Conservation (phyloP, 192 early-diverging fungal genomes). For the Funneliformis mosseae region DNA sequence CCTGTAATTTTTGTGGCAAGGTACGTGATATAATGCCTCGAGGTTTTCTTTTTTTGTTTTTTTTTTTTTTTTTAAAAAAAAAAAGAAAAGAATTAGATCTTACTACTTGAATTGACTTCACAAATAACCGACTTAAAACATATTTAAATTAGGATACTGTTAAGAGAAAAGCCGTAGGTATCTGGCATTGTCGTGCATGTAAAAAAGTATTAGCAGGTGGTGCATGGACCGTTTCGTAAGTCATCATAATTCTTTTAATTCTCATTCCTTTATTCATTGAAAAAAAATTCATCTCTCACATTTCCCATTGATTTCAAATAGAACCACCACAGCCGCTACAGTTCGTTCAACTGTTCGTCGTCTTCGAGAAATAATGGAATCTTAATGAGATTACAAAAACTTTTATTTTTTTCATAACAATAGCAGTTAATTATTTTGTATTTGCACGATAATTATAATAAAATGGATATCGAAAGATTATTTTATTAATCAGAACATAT, state of each 20-base stretch:
- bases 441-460: background rate
- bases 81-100: too few relatives aligned
- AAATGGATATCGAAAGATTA: background rate
- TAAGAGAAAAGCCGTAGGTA: conserved; percentile 93
- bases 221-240: conserved; percentile 90
- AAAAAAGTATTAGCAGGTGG: conserved; percentile 94
- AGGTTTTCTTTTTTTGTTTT: too few relatives aligned
- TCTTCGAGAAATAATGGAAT: conserved; percentile 91
- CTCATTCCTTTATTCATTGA: background rate
- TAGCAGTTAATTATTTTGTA: background rate
- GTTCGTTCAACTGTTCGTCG: conserved; percentile 96
- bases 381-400: conserved; percentile 55
- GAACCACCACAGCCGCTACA: conserved; percentile 87
- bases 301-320: conserved; percentile 28
- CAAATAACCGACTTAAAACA: background rate
- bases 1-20: conserved; percentile 99
- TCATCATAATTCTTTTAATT: conserved; percentile 24
- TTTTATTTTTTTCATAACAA: background rate
- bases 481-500: background rate
- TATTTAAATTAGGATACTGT: conserved; percentile 73
- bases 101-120: background rate
- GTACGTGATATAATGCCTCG: too few relatives aligned
- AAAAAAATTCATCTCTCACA: background rate
- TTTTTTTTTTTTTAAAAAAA: too few relatives aligned
- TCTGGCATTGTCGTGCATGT: conserved; percentile 99